Evolutionary conservation across 2,329 filamentous ascomycete genomes (phyloP).

Genomic region (Xylariaceae sp.): DNA sequence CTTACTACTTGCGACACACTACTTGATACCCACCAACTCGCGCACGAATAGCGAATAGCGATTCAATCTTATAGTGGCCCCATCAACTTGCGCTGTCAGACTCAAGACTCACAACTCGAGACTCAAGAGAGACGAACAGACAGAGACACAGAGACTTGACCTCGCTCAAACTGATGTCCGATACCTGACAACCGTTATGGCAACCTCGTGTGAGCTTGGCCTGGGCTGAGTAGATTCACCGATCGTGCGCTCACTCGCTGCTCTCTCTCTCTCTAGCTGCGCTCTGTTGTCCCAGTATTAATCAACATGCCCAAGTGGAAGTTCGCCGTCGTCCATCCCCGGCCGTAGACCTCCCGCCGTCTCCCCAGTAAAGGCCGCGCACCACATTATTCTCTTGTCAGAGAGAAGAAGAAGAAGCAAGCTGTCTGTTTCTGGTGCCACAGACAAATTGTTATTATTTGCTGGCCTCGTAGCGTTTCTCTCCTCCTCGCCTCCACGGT

Average conservation of each 20-base stretch:
- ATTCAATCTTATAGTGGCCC: neutral
- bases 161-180: neutral
- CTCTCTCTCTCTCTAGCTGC: neutral
- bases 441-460: neutral
- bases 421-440: too few relatives aligned
- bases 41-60: neutral
- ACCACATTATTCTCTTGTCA: neutral
- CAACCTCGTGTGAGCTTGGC: conserved; percentile 9
- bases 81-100: neutral
- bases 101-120: neutral
- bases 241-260: neutral
- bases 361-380: neutral
- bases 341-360: neutral
- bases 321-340: conserved; percentile 3
- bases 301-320: conserved; percentile 7
- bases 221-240: conserved; percentile 12
- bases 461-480: conserved; percentile 1
- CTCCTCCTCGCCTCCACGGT: too few relatives aligned
- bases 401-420: too few relatives aligned
- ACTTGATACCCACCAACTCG: neutral
- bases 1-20: too few relatives aligned
- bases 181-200: conserved; percentile 1
- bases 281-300: conserved; percentile 1
- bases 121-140: neutral
- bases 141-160: too few relatives aligned